Percentiles rank a stretch among this genome's conserved stretches.
Evolutionary conservation across 306 rosid species (phyloP).

Genomic region (Inga oerstediana): DNA sequence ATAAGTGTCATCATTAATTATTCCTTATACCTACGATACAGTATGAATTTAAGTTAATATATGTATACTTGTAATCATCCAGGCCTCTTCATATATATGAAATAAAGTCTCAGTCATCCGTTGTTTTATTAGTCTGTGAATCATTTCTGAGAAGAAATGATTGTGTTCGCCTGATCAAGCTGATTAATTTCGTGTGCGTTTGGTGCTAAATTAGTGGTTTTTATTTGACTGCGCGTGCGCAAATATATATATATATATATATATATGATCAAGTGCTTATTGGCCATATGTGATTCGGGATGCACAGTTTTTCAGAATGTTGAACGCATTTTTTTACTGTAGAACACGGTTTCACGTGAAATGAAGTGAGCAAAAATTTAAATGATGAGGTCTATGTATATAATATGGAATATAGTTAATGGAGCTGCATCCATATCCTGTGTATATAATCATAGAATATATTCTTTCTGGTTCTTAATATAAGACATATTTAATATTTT

Average conservation of each 20-base stretch:
- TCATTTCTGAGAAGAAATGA: background rate
- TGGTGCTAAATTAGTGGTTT: background rate
- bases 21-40: background rate
- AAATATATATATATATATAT: background rate
- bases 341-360: background rate
- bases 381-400: background rate
- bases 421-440: background rate
- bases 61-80: background rate
- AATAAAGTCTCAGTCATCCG: background rate
- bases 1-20: background rate
- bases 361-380: background rate
- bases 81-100: background rate
- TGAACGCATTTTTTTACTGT: background rate
- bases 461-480: accelerated
- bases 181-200: background rate
- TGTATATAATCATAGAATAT: background rate
- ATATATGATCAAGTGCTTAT: background rate
- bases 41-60: background rate
- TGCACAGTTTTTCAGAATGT: background rate
- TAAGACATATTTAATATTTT: too few species aligned
- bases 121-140: background rate
- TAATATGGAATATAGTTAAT: background rate
- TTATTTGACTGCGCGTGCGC: background rate
- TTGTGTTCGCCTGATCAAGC: background rate
- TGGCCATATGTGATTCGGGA: background rate